These are phyloP conservation scores for Aegilops sharonensis DNA, from an alignment of 176 grass and related monocot genomes.

Conservation along the genomic window DNA sequence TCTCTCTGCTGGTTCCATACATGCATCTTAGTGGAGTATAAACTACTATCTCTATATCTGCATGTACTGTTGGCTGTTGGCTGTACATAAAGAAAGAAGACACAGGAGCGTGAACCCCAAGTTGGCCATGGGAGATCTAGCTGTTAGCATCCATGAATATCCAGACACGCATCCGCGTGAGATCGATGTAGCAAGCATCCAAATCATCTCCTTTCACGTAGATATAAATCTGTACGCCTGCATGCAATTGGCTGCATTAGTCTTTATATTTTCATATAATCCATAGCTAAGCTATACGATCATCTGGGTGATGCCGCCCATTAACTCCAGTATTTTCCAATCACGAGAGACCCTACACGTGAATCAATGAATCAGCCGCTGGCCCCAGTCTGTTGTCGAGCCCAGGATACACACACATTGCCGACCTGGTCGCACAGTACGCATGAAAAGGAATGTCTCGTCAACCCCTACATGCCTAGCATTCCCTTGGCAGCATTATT, in stretches of 20 bases:
- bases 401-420: background rate
- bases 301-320: background rate
- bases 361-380: background rate
- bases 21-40: background rate
- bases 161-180: background rate
- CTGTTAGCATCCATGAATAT: background rate
- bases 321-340: background rate
- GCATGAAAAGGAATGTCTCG: background rate
- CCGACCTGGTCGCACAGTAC: background rate
- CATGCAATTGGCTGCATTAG: background rate
- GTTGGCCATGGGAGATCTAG: background rate
- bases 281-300: background rate
- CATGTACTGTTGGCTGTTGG: background rate
- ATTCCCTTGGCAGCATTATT: background rate
- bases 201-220: background rate
- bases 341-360: slow-evolving; percentile 18
- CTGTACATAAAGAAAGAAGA: too few species aligned
- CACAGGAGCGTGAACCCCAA: slow-evolving; percentile 17
- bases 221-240: background rate
- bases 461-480: background rate
- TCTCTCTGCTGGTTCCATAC: background rate
- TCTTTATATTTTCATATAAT: background rate
- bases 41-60: background rate
- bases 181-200: background rate
- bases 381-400: background rate